Conservation (phyloP, 2,329 filamentous ascomycete genomes). For the Tolypocladium ovalisporum region DNA sequence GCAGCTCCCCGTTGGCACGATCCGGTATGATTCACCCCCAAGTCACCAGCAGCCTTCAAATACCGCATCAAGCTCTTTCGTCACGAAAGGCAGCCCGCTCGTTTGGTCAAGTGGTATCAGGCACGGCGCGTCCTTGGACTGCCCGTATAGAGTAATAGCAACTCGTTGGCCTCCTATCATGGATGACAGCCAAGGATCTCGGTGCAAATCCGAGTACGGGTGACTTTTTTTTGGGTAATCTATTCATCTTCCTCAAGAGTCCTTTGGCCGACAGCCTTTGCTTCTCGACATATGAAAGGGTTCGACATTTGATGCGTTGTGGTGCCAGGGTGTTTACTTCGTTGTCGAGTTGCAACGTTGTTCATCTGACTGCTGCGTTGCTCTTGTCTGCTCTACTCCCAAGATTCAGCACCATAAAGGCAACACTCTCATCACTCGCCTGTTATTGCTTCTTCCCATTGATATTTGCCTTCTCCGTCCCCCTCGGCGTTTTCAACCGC, state of each 20-base stretch:
- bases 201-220: slow-evolving; percentile 25
- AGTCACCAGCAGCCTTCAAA: not conserved
- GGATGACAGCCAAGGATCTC: slow-evolving; percentile 22
- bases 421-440: not conserved
- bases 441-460: slow-evolving; percentile 5
- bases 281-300: no score
- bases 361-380: no score
- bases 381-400: not conserved
- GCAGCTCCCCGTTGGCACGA: not conserved
- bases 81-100: not conserved
- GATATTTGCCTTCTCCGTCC: slow-evolving; percentile 5
- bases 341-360: not conserved
- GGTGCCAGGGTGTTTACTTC: not conserved
- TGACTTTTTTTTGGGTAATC: slow-evolving; percentile 7
- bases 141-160: slow-evolving; percentile 23
- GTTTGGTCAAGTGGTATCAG: not conserved
- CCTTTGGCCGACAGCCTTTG: not conserved
- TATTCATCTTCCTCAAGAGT: not conserved
- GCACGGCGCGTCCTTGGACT: not conserved
- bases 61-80: not conserved
- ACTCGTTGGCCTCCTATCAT: slow-evolving; percentile 25
- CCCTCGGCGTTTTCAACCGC: slow-evolving; percentile 53
- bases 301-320: not conserved
- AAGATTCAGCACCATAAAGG: not conserved
- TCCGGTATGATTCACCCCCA: not conserved